Base-by-base conservation (phyloP, 352 stramenopile species). In the Labyrinthula sp. region DNA sequence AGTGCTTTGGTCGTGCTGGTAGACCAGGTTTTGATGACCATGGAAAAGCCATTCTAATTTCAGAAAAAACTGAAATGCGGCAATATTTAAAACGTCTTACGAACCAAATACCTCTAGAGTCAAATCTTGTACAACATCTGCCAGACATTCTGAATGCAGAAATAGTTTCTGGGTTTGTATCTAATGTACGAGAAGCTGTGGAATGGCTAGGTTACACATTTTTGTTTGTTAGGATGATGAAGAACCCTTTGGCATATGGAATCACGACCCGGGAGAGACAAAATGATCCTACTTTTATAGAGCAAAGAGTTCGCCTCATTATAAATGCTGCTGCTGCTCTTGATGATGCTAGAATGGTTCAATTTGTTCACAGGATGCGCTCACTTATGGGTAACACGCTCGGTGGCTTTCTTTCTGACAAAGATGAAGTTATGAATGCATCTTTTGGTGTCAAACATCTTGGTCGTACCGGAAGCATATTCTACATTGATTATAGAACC, bases 81-180 rank as follows among this genome's bases (percentile, higher is more conserved):
- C 66, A 91, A 34, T 99, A 97, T 54, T 59, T 97, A 10, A 71
- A 89, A 23, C 72, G 94, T 50, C 68, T 99, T 5, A 89, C 90
- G 3, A 72, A 79, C 14, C 71, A 86, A 15, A 88, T 92, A 14
- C 88, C 89, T 2, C 97, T 99, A 59, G 89, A 98, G 49, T 94
- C 75, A 3, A 79, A 75, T 7, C 77, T 99, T 35, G 93, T 95
- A 61, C 95, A 97, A 68, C 75, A 90, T 15, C 66, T 99, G 14
- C 77, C 86, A 1, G 91, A 99, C 57, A 85, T 97, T 54, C 59
- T 99, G 40, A 99, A 99, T 60, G 89, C 89, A 2, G 91, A 99
- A 58, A 87, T 99, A 36, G 83, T 95, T 3, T 89, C 83, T 1
- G 89, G 89, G 2, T 98, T 87, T 0, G 85, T 99, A 9, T 94